Percentiles rank a stretch among this genome's conserved stretches.
phyloP scores from a whole-genome alignment of 1,139 yeast species.

The Blastobotrys serpentis region DNA sequence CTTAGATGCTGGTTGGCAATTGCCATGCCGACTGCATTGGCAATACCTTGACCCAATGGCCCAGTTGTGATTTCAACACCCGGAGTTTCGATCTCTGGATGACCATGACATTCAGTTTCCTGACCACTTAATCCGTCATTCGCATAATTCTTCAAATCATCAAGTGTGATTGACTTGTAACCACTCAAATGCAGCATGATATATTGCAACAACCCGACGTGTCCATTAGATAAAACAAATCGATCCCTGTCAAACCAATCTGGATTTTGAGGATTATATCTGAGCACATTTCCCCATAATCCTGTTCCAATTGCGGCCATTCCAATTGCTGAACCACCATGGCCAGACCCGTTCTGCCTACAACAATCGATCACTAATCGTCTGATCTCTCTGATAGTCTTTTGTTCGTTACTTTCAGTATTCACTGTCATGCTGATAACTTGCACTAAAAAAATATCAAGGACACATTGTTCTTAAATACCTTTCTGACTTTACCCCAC shows the following conservation, averaged over 20 bases:
- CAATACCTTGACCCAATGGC: conserved; percentile 43
- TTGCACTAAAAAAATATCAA: too few relatives aligned
- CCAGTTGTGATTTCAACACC: conserved; percentile 46
- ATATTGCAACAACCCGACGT: conserved; percentile 40
- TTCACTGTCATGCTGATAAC: not conserved
- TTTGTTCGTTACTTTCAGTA: not conserved
- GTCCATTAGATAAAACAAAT: conserved; percentile 43
- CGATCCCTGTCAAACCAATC: conserved; percentile 40
- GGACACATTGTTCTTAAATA: too few relatives aligned
- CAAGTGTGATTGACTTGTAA: conserved; percentile 38
- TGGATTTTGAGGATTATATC: conserved; percentile 38
- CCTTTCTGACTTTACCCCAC: not conserved
- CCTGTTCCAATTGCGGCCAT: conserved; percentile 44
- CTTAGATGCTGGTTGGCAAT: conserved; percentile 40
- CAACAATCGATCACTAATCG: conserved; percentile 19
- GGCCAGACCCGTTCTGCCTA: conserved; percentile 33
- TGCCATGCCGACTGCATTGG: conserved; percentile 44
- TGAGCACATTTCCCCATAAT: conserved; percentile 38
- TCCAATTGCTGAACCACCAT: conserved; percentile 44
- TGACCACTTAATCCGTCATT: conserved; percentile 18
- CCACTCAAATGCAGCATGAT: conserved; percentile 39
- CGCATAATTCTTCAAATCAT: conserved; percentile 38
- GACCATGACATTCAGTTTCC: conserved; percentile 37
- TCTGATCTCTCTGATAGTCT: conserved; percentile 12
- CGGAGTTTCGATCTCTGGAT: conserved; percentile 42